Evolutionary conservation across 768 basidiomycete species (phyloP).

Genomic region (Pisolithus microcarpus): DNA sequence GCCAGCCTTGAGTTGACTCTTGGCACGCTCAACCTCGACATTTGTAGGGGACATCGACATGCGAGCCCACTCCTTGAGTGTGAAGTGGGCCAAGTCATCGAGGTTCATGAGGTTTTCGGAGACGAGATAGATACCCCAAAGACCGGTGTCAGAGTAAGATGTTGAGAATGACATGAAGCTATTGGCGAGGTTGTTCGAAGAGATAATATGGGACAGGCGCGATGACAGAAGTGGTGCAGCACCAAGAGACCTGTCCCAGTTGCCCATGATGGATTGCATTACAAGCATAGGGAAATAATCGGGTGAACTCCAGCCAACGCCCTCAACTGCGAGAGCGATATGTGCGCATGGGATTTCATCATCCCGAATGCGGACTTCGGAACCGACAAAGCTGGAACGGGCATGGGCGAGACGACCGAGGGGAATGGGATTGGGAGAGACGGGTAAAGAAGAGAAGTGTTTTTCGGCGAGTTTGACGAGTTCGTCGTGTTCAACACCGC

Average conservation of each 20-base stretch:
- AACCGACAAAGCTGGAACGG: constrained; percentile 81
- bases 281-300: constrained; percentile 99
- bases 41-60: constrained; percentile 84
- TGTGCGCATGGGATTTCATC: constrained; percentile 85
- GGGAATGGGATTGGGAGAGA: constrained; percentile 80
- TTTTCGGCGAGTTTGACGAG: constrained; percentile 93
- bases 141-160: constrained; percentile 95
- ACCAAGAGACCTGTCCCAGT: constrained; percentile 98
- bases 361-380: constrained; percentile 93
- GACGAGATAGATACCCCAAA: constrained; percentile 98
- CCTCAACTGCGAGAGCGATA: constrained; percentile 95
- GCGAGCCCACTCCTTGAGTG: constrained; percentile 90
- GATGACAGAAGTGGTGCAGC: constrained; percentile 85
- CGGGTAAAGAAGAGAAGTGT: constrained; percentile 85
- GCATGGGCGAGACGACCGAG: constrained; percentile 74
- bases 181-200: constrained; percentile 93
- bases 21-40: constrained; percentile 92
- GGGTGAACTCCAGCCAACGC: constrained; percentile 94
- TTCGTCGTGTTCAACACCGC: constrained; percentile 86
- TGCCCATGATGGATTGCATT: constrained; percentile 95
- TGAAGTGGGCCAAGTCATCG: constrained; percentile 91
- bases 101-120: constrained; percentile 92
- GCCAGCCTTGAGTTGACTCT: constrained; percentile 96
- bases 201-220: constrained; percentile 84
- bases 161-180: constrained; percentile 99